Evolutionary conservation across 1,284 basidiomycete species (phyloP).

Genomic region (Filobasidium uniguttulatum): DNA sequence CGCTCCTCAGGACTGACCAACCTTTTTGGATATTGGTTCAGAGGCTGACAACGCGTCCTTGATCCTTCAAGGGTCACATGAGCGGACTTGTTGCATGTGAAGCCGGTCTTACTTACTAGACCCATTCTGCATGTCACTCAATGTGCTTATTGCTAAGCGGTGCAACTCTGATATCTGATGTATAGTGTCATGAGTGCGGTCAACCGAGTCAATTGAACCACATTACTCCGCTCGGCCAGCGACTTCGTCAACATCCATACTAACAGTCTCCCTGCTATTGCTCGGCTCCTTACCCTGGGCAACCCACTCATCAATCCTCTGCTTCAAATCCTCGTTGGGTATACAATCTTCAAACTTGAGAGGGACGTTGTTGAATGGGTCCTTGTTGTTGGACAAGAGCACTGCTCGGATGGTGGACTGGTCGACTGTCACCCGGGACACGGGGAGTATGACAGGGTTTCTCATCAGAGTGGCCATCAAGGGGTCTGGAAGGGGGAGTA

Average conservation of each 20-base stretch:
- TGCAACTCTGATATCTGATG: too few species aligned
- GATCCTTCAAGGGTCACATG: too few species aligned
- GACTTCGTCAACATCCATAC: constrained; percentile 30
- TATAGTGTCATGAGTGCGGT: too few species aligned
- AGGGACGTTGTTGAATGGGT: constrained; percentile 78
- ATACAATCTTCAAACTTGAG: constrained; percentile 65
- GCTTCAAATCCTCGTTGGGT: constrained; percentile 53
- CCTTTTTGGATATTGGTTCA: too few species aligned
- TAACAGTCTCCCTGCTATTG: constrained; percentile 18
- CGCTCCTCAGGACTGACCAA: too few species aligned
- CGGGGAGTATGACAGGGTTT: constrained; percentile 83
- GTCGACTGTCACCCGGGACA: constrained; percentile 69
- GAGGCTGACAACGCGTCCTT: too few species aligned
- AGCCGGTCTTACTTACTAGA: too few species aligned
- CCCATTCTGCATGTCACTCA: too few species aligned
- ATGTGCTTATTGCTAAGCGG: too few species aligned
- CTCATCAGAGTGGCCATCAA: constrained; percentile 91
- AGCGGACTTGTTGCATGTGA: too few species aligned
- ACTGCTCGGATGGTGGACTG: constrained; percentile 91
- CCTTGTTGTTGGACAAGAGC: constrained; percentile 75
- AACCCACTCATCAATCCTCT: constrained; percentile 50
- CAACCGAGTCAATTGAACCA: too few species aligned
- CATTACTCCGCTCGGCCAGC: background rate
- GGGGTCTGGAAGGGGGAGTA: constrained; percentile 65
- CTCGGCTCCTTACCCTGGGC: constrained; percentile 36